These are phyloP conservation scores for Neopestalotiopsis rosae DNA, from an alignment of 2,329 filamentous ascomycete genomes.

Conservation along the genomic window DNA sequence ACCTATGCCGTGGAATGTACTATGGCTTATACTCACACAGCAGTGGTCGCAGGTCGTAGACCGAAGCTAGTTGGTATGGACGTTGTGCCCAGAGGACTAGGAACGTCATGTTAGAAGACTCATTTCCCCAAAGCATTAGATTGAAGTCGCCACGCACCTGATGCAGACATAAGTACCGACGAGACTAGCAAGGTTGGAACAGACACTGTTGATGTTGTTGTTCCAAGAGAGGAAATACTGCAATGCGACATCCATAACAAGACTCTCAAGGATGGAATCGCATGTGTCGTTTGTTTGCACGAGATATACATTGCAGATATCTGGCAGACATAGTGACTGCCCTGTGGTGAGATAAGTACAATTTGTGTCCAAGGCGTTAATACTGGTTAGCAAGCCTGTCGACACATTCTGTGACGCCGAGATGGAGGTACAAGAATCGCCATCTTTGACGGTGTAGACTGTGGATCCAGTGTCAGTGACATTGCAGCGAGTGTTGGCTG, in stretches of 20 bases:
- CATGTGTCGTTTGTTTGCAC: constrained; percentile 29
- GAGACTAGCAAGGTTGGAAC: constrained; percentile 27
- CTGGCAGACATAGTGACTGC: background rate
- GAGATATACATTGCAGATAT: constrained; percentile 19
- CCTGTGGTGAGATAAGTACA: constrained; percentile 11
- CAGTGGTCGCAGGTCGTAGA: constrained; percentile 13
- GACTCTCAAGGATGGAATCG: constrained; percentile 22
- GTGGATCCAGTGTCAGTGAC: background rate
- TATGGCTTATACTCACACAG: constrained; percentile 15
- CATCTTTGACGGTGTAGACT: background rate
- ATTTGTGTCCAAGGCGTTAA: constrained; percentile 21
- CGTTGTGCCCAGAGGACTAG: constrained; percentile 1
- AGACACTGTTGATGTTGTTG: constrained; percentile 27
- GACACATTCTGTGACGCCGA: constrained; percentile 3
- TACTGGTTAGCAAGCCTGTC: constrained; percentile 4
- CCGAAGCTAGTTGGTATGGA: background rate
- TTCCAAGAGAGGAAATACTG: constrained; percentile 31
- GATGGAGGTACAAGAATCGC: background rate
- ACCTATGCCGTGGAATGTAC: background rate
- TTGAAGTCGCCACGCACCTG: background rate
- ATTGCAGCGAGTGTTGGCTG: constrained; percentile 1
- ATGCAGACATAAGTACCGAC: constrained; percentile 29
- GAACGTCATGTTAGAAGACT: no score
- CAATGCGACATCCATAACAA: constrained; percentile 23
- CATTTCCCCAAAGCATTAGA: no score